These are phyloP conservation scores for Cardamine chenopodiifolia DNA, from an alignment of 345 rosid genomes.

Conservation along the genomic window DNA sequence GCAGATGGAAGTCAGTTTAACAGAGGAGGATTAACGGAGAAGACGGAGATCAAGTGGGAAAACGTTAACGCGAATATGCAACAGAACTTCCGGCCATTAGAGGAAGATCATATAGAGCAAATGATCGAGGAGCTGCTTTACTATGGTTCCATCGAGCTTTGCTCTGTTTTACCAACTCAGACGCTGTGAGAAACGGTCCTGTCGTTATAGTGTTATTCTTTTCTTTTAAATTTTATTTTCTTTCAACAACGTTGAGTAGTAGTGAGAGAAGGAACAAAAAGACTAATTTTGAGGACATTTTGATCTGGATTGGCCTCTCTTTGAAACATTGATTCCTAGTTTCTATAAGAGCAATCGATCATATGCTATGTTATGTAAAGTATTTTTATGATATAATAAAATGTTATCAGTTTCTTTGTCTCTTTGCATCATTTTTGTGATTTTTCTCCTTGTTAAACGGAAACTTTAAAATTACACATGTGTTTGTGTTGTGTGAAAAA, in stretches of 20 bases:
- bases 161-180: conserved; percentile 52
- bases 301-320: conserved; percentile 43
- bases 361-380: conserved; percentile 44
- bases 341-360: conserved; percentile 42
- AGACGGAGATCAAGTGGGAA: conserved; percentile 54
- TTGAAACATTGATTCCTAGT: conserved; percentile 38
- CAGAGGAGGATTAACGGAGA: conserved; percentile 41
- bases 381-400: conserved; percentile 24
- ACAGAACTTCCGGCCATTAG: conserved; percentile 60
- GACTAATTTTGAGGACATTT: conserved; percentile 35
- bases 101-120: conserved; percentile 92
- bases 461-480: background rate
- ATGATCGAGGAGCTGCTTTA: conserved; percentile 94
- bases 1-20: conserved; percentile 34
- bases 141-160: conserved; percentile 79
- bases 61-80: conserved; percentile 40
- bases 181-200: conserved; percentile 37
- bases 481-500: too few species aligned
- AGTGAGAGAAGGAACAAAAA: background rate
- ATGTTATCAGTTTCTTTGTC: conserved; percentile 13
- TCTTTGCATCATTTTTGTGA: background rate
- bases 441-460: background rate
- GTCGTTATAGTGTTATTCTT: conserved; percentile 30
- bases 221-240: conserved; percentile 2
- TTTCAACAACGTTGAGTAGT: conserved; percentile 11